phyloP scores from a whole-genome alignment of 192 early-diverging fungal species.

The Cetraspora pellucida region DNA sequence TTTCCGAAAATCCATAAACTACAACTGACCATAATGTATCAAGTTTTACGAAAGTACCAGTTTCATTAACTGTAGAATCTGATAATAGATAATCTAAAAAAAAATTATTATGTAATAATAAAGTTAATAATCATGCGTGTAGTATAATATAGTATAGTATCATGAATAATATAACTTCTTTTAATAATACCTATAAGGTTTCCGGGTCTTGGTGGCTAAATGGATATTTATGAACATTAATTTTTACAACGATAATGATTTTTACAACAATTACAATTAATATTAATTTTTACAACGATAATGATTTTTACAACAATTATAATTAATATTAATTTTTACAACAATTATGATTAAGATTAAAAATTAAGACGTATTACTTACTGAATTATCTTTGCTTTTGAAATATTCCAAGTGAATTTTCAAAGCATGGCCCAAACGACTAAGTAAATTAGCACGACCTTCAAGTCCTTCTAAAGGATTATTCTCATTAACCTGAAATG shows the following conservation, averaged over 20 bases:
- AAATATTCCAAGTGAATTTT: slow-evolving; percentile 61
- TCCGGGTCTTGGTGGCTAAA: slow-evolving; percentile 69
- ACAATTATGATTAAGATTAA: background rate
- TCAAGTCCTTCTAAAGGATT: slow-evolving; percentile 84
- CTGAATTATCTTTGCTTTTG: slow-evolving; percentile 42
- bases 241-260: too few species aligned
- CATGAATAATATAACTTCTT: too few species aligned
- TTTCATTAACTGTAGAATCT: slow-evolving; percentile 54
- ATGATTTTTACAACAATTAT: too few species aligned
- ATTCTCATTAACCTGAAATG: slow-evolving; percentile 76
- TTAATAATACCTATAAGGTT: slow-evolving; percentile 66
- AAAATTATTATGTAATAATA: background rate
- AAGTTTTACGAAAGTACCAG: slow-evolving; percentile 58
- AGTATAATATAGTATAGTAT: too few species aligned
- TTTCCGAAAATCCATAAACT: slow-evolving; percentile 71
- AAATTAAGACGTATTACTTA: slow-evolving; percentile 24
- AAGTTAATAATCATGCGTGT: too few species aligned
- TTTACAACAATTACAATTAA: too few species aligned
- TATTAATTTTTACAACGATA: too few species aligned
- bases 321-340: too few species aligned
- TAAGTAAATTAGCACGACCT: slow-evolving; percentile 72
- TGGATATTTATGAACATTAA: background rate
- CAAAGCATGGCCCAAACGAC: slow-evolving; percentile 63
- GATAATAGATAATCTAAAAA: slow-evolving; percentile 71
- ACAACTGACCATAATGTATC: slow-evolving; percentile 80